A percentile compares a stretch with the other conserved stretches of the same genome.
Conservation (phyloP, 106 monocot species). For the Apostasia ramifera region DNA sequence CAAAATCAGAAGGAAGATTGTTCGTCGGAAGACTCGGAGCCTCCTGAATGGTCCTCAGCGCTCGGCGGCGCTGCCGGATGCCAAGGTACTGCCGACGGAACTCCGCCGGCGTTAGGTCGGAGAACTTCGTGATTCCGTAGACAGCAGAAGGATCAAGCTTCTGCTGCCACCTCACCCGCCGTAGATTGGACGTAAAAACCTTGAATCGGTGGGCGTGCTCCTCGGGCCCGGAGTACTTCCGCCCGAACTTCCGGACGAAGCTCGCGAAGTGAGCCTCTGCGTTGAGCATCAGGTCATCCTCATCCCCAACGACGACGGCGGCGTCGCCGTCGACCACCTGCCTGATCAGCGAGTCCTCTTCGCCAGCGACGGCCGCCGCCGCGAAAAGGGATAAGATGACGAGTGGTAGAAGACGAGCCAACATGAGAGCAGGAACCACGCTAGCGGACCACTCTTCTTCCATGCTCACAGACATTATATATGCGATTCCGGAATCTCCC, state of each 20-base stretch:
- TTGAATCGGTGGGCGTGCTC: conserved; percentile 9
- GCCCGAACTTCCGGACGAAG: conserved; percentile 7
- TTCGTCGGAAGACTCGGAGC: conserved; percentile 74
- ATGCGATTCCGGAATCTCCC: too few species aligned
- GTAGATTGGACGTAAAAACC: conserved; percentile 16
- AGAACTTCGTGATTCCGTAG: conserved; percentile 84
- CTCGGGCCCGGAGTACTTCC: conserved; percentile 8
- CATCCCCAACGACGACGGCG: background rate
- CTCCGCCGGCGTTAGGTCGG: conserved; percentile 80
- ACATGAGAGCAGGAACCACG: too few species aligned
- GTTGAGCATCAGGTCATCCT: conserved; percentile 15
- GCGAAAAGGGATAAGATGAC: background rate
- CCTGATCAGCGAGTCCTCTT: conserved; percentile 11
- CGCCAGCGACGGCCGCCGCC: background rate
- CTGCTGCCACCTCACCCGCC: conserved; percentile 62
- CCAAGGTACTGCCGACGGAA: conserved; percentile 55
- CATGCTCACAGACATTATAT: too few species aligned
- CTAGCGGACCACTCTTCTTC: too few species aligned
- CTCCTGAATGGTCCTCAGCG: conserved; percentile 11
- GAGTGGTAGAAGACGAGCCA: conserved; percentile 11
- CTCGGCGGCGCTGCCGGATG: conserved; percentile 18
- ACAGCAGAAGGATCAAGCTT: conserved; percentile 71
- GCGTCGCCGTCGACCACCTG: conserved; percentile 3
- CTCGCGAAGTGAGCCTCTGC: conserved; percentile 16
- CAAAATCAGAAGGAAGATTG: conserved; percentile 70